Evolutionary conservation across 345 rosid species (phyloP).

Genomic region (Hibiscus tridactylites): DNA sequence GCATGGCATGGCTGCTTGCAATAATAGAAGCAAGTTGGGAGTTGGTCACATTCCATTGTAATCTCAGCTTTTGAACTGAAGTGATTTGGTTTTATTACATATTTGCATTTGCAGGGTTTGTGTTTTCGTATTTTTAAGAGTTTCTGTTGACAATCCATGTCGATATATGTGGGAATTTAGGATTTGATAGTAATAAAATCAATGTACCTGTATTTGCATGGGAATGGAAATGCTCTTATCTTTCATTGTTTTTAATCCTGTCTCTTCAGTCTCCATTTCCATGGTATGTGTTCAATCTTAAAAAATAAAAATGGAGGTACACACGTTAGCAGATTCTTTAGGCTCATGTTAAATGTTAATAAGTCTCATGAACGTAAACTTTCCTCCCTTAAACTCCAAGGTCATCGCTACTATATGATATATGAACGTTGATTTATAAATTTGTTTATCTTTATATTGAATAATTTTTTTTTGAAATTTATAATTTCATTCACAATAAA

Average conservation of each 20-base stretch:
- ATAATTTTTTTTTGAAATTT: no score
- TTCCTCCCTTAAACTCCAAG: no score
- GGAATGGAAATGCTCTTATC: neutral
- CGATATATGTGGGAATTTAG: no score
- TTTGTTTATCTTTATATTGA: no score
- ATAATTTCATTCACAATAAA: no score
- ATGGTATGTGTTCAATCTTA: neutral
- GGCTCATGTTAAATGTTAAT: no score
- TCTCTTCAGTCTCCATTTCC: neutral
- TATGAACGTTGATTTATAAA: no score
- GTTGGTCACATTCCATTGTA: neutral
- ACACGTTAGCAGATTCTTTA: neutral
- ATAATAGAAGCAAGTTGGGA: slow-evolving; percentile 13
- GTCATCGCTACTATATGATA: no score
- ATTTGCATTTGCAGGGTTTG: neutral
- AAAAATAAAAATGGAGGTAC: neutral
- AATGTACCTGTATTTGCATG: neutral
- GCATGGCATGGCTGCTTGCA: slow-evolving; percentile 7
- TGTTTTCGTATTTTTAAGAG: neutral
- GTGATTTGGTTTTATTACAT: neutral
- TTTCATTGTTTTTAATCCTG: neutral
- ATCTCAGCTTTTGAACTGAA: slow-evolving; percentile 5
- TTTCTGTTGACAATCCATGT: neutral
- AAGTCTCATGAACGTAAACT: no score
- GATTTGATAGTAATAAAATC: neutral